Conservation (phyloP, 495 filamentous ascomycete species). For the Neurospora sublineolata region DNA sequence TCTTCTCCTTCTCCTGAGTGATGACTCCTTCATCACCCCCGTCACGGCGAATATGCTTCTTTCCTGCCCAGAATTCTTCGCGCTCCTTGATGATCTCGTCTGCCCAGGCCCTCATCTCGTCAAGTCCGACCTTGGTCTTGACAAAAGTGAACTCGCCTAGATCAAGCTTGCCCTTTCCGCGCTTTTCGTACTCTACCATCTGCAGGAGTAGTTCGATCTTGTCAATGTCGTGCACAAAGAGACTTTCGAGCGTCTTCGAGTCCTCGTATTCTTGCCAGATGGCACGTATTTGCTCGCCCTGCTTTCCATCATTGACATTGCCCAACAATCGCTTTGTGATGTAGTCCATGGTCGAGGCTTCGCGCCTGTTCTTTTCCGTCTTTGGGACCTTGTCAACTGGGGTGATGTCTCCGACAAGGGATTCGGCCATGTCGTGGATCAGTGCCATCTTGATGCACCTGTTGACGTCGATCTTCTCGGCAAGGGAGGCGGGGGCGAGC, state of each 20-base stretch:
- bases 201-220: conserved; percentile 91
- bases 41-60: conserved; percentile 31
- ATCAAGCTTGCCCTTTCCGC: conserved; percentile 49
- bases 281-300: conserved; percentile 55
- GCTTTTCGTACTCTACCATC: conserved; percentile 93
- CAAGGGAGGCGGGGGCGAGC: conserved; percentile 71
- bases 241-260: conserved; percentile 64
- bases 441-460: conserved; percentile 89
- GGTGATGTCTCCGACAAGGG: conserved; percentile 90
- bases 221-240: conserved; percentile 93
- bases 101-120: conserved; percentile 72
- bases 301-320: conserved; percentile 54
- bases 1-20: conserved; percentile 18
- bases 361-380: conserved; percentile 74
- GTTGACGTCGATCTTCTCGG: conserved; percentile 56
- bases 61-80: conserved; percentile 54
- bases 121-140: conserved; percentile 54
- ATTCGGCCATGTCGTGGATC: conserved; percentile 95
- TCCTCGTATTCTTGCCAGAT: conserved; percentile 94
- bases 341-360: conserved; percentile 82
- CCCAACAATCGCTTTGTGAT: conserved; percentile 61
- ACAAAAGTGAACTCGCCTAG: conserved; percentile 78
- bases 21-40: conserved; percentile 29
- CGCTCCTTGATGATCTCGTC: conserved; percentile 66
- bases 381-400: conserved; percentile 64